phyloP scores from a whole-genome alignment of 495 filamentous ascomycete genomes.

The Symbiotaphrina buchneri region DNA sequence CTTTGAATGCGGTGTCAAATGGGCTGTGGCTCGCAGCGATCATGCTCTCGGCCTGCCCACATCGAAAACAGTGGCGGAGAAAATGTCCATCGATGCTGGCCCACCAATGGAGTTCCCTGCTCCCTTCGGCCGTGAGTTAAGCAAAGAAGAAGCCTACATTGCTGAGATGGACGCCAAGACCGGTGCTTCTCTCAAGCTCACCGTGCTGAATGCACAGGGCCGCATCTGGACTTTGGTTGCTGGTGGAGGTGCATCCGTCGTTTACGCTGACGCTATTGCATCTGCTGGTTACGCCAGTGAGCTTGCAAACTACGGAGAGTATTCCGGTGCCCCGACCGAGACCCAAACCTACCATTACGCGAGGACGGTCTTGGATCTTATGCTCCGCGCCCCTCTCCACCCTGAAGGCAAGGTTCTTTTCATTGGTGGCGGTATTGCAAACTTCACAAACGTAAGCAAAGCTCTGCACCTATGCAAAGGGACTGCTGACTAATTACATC shows the following conservation, averaged over 20 bases:
- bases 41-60: slow-evolving; percentile 60
- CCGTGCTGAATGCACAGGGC: slow-evolving; percentile 74
- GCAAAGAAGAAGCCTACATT: slow-evolving; percentile 97
- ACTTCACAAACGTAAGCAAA: slow-evolving; percentile 69
- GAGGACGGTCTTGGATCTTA: slow-evolving; percentile 85
- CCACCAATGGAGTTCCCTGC: slow-evolving; percentile 98
- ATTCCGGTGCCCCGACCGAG: slow-evolving; percentile 95
- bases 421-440: slow-evolving; percentile 99
- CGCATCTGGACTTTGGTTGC: slow-evolving; percentile 97
- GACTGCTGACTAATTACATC: slow-evolving; percentile 6
- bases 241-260: slow-evolving; percentile 97
- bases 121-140: slow-evolving; percentile 93
- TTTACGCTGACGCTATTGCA: slow-evolving; percentile 97
- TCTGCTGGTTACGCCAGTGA: slow-evolving; percentile 87
- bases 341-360: slow-evolving; percentile 98
- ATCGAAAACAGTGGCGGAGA: slow-evolving; percentile 27
- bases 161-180: slow-evolving; percentile 98
- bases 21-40: slow-evolving; percentile 83
- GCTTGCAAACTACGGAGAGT: slow-evolving; percentile 98
- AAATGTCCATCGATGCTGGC: slow-evolving; percentile 88
- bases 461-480: neutral
- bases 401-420: slow-evolving; percentile 94
- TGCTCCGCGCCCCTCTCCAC: slow-evolving; percentile 75
- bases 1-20: slow-evolving; percentile 98
- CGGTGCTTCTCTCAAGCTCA: slow-evolving; percentile 94